These are phyloP conservation scores for Aspergillus sp. DNA, from an alignment of 2,329 filamentous ascomycete species.

Conservation along the genomic window DNA sequence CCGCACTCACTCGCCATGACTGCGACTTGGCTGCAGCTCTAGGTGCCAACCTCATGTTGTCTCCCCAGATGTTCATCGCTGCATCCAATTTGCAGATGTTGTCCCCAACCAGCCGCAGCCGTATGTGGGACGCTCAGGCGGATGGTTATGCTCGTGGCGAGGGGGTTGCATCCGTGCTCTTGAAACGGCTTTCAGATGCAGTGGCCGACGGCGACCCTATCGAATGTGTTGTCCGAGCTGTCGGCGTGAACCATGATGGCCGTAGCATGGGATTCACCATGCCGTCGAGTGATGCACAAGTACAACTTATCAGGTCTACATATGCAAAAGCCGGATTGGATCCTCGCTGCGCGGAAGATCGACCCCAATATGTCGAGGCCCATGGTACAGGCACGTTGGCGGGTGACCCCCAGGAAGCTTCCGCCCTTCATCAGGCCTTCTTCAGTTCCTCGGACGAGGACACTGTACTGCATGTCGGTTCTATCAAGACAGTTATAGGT, in stretches of 20 bases:
- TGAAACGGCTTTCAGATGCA: conserved; percentile 52
- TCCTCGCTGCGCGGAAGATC: conserved; percentile 18
- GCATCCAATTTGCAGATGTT: conserved; percentile 42
- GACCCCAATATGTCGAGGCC: conserved; percentile 45
- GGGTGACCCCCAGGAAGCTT: conserved; percentile 30
- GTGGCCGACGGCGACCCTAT: conserved; percentile 47
- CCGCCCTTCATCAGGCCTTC: conserved; percentile 23
- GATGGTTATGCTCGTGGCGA: conserved; percentile 55
- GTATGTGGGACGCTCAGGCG: conserved; percentile 46
- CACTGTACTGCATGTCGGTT: conserved; percentile 25
- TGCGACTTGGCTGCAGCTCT: conserved; percentile 22
- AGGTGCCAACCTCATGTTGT: conserved; percentile 26
- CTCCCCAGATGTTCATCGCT: conserved; percentile 30
- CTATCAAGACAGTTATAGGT: conserved; percentile 31
- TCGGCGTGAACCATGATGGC: conserved; percentile 37
- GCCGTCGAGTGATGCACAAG: conserved; percentile 37
- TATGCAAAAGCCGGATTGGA: conserved; percentile 41
- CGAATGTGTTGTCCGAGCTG: conserved; percentile 36
- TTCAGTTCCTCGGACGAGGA: conserved; percentile 8
- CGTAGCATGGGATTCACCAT: conserved; percentile 35
- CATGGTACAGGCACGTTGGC: conserved; percentile 44
- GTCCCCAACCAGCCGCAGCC: conserved; percentile 48
- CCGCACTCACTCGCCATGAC: conserved; percentile 28
- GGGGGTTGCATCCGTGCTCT: conserved; percentile 48
- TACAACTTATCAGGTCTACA: conserved; percentile 36